Evolutionary conservation across 2,329 filamentous ascomycete genomes (phyloP).

Genomic region (Triangularia setosa): DNA sequence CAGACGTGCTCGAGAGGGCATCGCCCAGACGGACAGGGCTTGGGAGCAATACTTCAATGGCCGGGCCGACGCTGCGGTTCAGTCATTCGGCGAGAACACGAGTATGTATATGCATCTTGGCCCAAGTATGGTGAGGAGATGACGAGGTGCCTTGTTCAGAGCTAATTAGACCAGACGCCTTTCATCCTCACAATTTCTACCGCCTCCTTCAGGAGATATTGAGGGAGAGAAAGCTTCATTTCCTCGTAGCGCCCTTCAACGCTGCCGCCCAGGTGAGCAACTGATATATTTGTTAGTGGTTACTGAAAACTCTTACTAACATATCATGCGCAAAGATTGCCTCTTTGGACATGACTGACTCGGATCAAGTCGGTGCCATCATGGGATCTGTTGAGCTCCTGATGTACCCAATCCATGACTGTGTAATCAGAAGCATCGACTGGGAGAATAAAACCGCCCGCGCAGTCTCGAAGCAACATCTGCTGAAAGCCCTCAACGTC

Average conservation of each 20-base stretch:
- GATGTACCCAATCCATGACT: conserved; percentile 76
- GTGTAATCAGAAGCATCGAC: conserved; percentile 64
- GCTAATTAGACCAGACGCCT: conserved; percentile 55
- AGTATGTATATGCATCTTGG: conserved; percentile 36
- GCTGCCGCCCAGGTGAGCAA: conserved; percentile 74
- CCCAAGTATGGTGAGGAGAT: conserved; percentile 37
- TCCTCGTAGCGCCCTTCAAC: conserved; percentile 81
- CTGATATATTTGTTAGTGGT: neutral
- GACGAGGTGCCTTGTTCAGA: neutral
- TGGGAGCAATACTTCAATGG: conserved; percentile 85
- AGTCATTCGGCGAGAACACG: conserved; percentile 74
- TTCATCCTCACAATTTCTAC: conserved; percentile 67
- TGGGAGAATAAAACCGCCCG: conserved; percentile 64
- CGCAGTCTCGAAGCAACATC: conserved; percentile 61
- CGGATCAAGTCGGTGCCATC: conserved; percentile 67
- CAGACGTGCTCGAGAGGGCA: conserved; percentile 61
- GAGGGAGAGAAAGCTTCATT: conserved; percentile 64
- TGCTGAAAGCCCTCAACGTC: conserved; percentile 65
- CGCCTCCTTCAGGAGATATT: conserved; percentile 74
- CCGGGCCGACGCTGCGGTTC: conserved; percentile 74
- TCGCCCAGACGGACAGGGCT: conserved; percentile 68
- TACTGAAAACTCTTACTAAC: conserved; percentile 6
- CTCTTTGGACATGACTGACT: conserved; percentile 67
- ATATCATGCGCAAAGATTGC: conserved; percentile 54
- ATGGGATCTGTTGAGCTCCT: conserved; percentile 83